These are phyloP conservation scores for Hexamita inflata DNA, from an alignment of 208 protist genomes.

Conservation along the genomic window DNA sequence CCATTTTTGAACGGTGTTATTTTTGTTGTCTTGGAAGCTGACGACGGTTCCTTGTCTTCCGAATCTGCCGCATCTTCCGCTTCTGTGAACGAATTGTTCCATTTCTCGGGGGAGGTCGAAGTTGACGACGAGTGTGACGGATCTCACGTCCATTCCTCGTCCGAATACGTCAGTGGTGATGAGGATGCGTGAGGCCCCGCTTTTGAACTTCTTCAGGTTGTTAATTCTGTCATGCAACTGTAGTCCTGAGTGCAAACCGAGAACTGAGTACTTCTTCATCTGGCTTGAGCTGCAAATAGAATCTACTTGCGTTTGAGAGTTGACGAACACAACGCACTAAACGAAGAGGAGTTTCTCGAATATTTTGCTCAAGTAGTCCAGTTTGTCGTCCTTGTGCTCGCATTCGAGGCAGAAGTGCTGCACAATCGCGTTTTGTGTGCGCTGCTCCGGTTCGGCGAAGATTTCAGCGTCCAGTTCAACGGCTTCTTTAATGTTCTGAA, in stretches of 20 bases:
- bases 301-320: background rate
- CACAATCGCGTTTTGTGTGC: background rate
- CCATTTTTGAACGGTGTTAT: too few relatives aligned
- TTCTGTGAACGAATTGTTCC: background rate
- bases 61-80: conserved; percentile 12
- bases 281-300: background rate
- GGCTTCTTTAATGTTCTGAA: background rate
- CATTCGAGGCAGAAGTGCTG: background rate
- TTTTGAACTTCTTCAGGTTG: background rate
- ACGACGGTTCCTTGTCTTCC: conserved; percentile 1
- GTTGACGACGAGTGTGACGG: background rate
- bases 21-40: too few relatives aligned
- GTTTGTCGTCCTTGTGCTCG: background rate
- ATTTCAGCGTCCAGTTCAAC: background rate
- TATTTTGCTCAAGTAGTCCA: background rate
- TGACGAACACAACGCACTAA: background rate
- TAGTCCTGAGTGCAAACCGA: background rate
- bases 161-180: conserved; percentile 9
- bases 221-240: background rate
- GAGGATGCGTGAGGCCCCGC: background rate
- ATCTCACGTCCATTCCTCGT: background rate
- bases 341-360: background rate
- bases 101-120: background rate
- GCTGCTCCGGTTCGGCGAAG: background rate
- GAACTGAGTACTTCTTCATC: background rate